Conservation (phyloP, 2,329 filamentous ascomycete genomes). For the Botrytis aclada region DNA sequence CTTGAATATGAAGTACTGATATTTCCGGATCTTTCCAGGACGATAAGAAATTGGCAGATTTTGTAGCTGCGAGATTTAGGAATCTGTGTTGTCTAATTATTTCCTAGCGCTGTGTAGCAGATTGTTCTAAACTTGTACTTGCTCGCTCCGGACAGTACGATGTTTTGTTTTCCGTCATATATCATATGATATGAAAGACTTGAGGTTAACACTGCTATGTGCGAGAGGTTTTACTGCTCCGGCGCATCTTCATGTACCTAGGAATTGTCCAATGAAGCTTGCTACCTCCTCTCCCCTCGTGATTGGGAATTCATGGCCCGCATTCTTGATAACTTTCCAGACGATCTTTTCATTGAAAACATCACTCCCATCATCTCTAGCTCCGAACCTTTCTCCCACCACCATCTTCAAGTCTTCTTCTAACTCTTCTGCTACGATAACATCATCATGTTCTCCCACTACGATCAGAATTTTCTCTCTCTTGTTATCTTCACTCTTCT, state of each 20-base stretch:
- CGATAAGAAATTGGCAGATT: not conserved
- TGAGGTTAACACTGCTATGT: no score
- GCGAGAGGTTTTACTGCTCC: not conserved
- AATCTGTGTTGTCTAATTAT: not conserved
- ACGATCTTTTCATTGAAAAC: slow-evolving; percentile 42
- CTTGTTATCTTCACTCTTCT: slow-evolving; percentile 32
- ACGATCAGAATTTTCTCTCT: slow-evolving; percentile 51
- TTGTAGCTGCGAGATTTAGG: not conserved
- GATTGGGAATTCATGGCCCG: slow-evolving; percentile 59
- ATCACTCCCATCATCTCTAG: not conserved
- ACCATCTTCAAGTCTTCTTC: slow-evolving; percentile 25
- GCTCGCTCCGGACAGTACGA: not conserved
- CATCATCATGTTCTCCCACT: slow-evolving; percentile 47
- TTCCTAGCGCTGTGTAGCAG: not conserved
- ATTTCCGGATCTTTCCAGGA: not conserved
- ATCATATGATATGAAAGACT: no score
- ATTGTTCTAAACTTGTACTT: not conserved
- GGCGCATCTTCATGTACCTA: not conserved
- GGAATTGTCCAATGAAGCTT: not conserved
- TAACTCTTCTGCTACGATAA: slow-evolving; percentile 49
- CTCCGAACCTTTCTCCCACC: slow-evolving; percentile 20
- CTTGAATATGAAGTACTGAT: no score
- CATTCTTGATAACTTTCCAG: slow-evolving; percentile 52
- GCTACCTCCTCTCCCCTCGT: slow-evolving; percentile 46
- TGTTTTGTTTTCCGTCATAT: no score